Evolutionary conservation across 1,284 basidiomycete genomes (phyloP), one percentile per base, ranked within the genome.

Genomic region (Trametes pubescens): DNA sequence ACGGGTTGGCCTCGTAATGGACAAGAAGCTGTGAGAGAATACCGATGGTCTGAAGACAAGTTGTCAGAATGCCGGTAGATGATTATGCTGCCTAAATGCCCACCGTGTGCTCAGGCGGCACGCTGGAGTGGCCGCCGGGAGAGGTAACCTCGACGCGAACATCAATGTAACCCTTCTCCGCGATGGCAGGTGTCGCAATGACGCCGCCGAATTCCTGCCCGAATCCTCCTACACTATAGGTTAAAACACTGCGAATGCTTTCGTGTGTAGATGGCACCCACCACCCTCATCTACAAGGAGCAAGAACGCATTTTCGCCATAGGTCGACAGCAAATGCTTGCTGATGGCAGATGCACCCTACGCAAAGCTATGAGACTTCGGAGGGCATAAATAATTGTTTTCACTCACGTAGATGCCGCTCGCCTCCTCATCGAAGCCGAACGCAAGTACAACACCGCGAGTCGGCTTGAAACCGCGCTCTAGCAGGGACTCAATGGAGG

Each of bases 341-440:
- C 77, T 78, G 44, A 90, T 76, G 9, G 78, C 69, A 2, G 72
- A 66, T 2, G 87, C 88, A 21, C 86, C 88, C 81, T 85, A 57
- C 47, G 54, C 35, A 65, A 64, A 29, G 5, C 18, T 9, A 40
- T 43, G 44, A 35, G 32, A 24, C 47, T 49, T 18, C 11, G 13
- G 0, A 26, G 7, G 26, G n/a, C 26, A 22, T 9, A 5, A 9
- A 10, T 2, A 4, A 53, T 32, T 1, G 4, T 51, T 24, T 52
- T 58, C 75, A 75, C 75, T 59, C 60, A 83, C 84, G 16, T 81
- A 78, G 40, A 79, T 68, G 3, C 88, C 87, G 29, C 82, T 80
- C 2, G 79, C 73, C 75, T 93, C 91, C 70, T 92, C 91, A 70
- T 93, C 90, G 62, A 86, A 87, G n/a, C 91, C 91, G 56, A 86